A percentile compares a stretch with the other conserved stretches of the same genome.
phyloP scores from a whole-genome alignment of 257 asterid genomes.

The Primulina tabacum region DNA sequence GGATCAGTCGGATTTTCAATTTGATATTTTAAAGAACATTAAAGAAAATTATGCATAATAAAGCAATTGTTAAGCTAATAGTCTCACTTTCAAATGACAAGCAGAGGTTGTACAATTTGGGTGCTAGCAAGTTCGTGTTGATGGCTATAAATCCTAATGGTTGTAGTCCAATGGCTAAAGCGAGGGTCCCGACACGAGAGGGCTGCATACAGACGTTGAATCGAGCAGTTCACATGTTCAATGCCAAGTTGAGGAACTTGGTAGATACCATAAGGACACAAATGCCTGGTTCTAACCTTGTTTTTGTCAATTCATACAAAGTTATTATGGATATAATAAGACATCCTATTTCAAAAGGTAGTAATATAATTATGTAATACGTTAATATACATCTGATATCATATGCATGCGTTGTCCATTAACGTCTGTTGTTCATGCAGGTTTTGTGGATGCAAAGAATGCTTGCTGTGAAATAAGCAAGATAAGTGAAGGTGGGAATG shows the following conservation, averaged over 20 bases:
- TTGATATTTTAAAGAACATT: no score
- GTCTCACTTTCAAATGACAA: neutral
- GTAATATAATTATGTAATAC: neutral
- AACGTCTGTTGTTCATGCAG: constrained; percentile 22
- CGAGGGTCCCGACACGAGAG: constrained; percentile 25
- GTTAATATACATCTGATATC: neutral
- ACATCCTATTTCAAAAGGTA: constrained; percentile 48
- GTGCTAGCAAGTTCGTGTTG: constrained; percentile 71
- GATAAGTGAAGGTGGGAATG: constrained; percentile 43
- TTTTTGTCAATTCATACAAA: constrained; percentile 55
- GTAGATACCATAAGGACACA: constrained; percentile 39
- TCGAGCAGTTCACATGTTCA: constrained; percentile 47
- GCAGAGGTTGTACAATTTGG: constrained; percentile 62
- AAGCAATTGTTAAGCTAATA: no score
- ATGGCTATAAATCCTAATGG: constrained; percentile 68
- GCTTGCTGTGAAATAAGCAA: constrained; percentile 56
- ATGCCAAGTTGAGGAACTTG: constrained; percentile 41
- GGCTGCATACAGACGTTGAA: constrained; percentile 45
- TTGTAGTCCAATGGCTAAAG: constrained; percentile 54
- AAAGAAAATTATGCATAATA: no score
- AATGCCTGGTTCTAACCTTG: constrained; percentile 57
- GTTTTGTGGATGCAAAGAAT: constrained; percentile 37
- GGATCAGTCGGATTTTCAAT: no score
- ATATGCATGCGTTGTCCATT: no score
- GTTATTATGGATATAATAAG: constrained; percentile 47